phyloP scores from a whole-genome alignment of 2,329 filamentous ascomycete genomes.

The Podosphaera fusca region DNA sequence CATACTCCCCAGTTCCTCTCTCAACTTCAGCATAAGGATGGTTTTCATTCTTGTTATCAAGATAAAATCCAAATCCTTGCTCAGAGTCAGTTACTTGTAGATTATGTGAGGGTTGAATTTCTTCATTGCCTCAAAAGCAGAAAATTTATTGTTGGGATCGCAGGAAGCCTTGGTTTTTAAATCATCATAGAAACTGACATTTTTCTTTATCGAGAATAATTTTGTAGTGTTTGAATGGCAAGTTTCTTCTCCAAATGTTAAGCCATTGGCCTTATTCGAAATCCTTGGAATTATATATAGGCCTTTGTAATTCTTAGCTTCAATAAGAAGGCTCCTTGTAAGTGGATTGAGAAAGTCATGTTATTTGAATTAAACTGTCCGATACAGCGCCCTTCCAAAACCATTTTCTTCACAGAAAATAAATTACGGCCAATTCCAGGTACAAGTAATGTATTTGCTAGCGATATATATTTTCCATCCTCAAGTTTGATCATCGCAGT shows the following conservation, averaged over 20 bases:
- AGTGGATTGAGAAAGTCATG: background rate
- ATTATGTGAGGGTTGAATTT: too few species aligned
- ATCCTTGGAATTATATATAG: background rate
- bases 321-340: background rate
- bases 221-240: background rate
- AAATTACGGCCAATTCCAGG: background rate
- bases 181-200: background rate
- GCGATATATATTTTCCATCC: too few species aligned
- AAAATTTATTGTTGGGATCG: too few species aligned
- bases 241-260: background rate
- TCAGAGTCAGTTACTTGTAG: too few species aligned
- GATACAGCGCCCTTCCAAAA: background rate
- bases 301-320: background rate
- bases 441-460: too few species aligned
- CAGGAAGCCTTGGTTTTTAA: too few species aligned
- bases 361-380: background rate
- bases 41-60: background rate
- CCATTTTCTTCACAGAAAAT: background rate
- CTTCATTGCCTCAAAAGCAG: too few species aligned
- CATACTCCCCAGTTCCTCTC: background rate
- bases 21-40: background rate
- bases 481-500: background rate
- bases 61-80: background rate
- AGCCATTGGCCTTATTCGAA: background rate
- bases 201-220: background rate